These are phyloP conservation scores for Dendrobium catenatum DNA, from an alignment of 106 monocot species.

Conservation along the genomic window DNA sequence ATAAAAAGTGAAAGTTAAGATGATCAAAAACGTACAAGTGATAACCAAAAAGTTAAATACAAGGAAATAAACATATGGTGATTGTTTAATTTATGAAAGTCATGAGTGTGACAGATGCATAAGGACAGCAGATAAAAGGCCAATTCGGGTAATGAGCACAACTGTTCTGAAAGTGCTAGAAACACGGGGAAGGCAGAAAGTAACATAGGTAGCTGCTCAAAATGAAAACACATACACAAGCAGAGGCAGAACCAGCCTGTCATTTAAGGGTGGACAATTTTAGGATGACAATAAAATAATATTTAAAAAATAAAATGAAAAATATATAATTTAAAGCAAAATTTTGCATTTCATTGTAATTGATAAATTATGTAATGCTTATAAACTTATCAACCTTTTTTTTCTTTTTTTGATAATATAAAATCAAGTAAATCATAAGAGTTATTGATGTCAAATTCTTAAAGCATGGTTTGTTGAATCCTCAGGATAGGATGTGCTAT, in stretches of 20 bases:
- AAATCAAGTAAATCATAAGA: background rate
- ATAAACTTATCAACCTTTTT: too few species aligned
- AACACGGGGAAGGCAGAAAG: background rate
- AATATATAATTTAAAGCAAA: too few species aligned
- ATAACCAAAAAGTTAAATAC: background rate
- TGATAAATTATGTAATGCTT: too few species aligned
- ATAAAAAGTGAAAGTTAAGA: background rate
- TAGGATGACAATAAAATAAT: too few species aligned
- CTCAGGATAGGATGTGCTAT: background rate
- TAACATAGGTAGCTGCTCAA: too few species aligned
- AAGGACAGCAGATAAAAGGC: background rate
- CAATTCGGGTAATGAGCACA: background rate
- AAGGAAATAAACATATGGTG: background rate
- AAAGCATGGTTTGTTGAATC: background rate
- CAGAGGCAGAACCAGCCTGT: too few species aligned
- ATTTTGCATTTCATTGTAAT: too few species aligned
- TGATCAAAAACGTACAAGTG: background rate
- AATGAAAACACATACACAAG: too few species aligned
- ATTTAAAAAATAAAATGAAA: too few species aligned
- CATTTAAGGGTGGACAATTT: too few species aligned
- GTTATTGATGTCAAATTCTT: background rate
- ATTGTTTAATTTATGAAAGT: background rate
- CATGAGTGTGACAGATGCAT: background rate
- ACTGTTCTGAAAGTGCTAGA: background rate
- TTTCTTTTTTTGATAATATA: too few species aligned